Evolutionary conservation across 495 filamentous ascomycete species (phyloP).

Genomic region (Lentithecium fluviatile): DNA sequence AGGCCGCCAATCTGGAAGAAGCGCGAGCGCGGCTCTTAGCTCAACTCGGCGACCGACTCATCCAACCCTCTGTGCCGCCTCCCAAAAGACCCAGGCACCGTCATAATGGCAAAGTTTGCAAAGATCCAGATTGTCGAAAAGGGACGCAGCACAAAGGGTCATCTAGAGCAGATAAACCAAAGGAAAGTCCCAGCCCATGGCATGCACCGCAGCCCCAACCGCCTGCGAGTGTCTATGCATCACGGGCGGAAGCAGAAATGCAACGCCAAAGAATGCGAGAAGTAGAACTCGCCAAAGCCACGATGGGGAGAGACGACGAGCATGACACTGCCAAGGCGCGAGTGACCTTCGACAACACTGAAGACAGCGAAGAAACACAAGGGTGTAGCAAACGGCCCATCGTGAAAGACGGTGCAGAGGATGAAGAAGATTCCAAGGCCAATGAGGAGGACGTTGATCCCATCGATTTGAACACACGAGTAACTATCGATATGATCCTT

Average conservation of each 20-base stretch:
- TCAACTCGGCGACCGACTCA: conserved; percentile 41
- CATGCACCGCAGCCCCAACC: background rate
- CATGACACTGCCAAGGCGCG: no score
- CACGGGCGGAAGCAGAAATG: conserved; percentile 18
- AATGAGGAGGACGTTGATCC: conserved; percentile 47
- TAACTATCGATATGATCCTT: conserved; percentile 74
- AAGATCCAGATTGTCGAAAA: background rate
- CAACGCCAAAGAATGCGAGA: conserved; percentile 19
- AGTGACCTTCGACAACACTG: background rate
- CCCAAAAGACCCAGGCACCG: conserved; percentile 5
- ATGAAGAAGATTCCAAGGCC: background rate
- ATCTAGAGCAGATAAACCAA: no score
- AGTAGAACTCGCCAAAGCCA: conserved; percentile 27
- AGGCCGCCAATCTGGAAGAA: conserved; percentile 47
- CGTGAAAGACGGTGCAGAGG: background rate
- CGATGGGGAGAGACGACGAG: no score
- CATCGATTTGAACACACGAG: conserved; percentile 21
- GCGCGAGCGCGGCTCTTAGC: conserved; percentile 60
- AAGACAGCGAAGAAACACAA: background rate
- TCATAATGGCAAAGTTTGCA: conserved; percentile 8
- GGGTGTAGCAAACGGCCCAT: background rate
- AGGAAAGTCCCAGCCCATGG: no score
- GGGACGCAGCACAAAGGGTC: no score
- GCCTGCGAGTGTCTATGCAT: background rate
- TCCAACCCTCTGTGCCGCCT: background rate